A percentile compares a stretch with the other conserved stretches of the same genome.
Evolutionary conservation across 192 early-diverging fungal genomes (phyloP).

Genomic region (Podila clonocystis): DNA sequence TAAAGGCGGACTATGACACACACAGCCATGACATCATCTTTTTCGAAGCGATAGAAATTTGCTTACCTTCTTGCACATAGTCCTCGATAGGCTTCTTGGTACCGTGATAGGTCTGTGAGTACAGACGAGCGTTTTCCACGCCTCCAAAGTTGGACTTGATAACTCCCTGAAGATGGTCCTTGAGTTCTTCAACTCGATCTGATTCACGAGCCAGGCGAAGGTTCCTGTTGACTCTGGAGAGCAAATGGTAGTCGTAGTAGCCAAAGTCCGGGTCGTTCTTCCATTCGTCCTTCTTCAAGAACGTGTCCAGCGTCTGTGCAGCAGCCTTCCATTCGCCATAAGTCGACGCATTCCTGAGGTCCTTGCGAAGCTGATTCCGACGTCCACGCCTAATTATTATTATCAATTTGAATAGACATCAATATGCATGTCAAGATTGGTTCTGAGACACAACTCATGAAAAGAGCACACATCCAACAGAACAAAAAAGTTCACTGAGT

Average conservation of each 20-base stretch:
- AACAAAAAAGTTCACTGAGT: background rate
- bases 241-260: slow-evolving; percentile 71
- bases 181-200: slow-evolving; percentile 53
- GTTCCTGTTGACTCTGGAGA: slow-evolving; percentile 67
- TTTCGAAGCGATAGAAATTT: background rate
- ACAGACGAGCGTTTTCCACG: slow-evolving; percentile 78
- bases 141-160: slow-evolving; percentile 83
- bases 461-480: background rate
- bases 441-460: background rate
- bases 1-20: background rate
- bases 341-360: slow-evolving; percentile 59
- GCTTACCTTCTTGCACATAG: slow-evolving; percentile 71
- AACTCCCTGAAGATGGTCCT: slow-evolving; percentile 64
- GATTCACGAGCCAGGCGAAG: slow-evolving; percentile 45
- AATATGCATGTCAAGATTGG: background rate
- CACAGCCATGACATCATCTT: background rate
- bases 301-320: slow-evolving; percentile 68
- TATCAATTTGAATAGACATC: background rate
- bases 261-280: slow-evolving; percentile 65
- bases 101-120: slow-evolving; percentile 77
- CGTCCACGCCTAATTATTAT: slow-evolving; percentile 62
- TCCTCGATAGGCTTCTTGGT: slow-evolving; percentile 77
- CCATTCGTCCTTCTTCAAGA: slow-evolving; percentile 79
- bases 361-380: slow-evolving; percentile 55
- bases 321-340: slow-evolving; percentile 73